Evolutionary conservation across 1,139 yeast species (phyloP), one percentile per base, ranked within the genome.

Genomic region (Saccharomyces hybrid): DNA sequence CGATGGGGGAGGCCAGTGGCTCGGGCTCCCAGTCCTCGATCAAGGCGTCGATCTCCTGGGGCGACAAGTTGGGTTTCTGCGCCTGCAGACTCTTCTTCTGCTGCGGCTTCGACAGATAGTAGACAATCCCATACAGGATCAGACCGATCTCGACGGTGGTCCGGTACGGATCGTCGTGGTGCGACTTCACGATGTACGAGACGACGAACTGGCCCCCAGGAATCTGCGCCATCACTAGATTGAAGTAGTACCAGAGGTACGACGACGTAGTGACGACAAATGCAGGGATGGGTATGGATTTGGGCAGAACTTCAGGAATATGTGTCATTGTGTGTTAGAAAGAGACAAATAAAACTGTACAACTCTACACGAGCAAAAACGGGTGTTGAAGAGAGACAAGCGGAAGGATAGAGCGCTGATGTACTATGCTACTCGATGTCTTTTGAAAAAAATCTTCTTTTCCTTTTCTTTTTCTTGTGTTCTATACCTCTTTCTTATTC

Each of bases 1-100:
- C 76, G 26, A 72, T 65, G 14, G 81, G 78, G 38, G 78, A 77
- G 6, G 86, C 89, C 52, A 93, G 72, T 1, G 96, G 88, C 64
- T 82, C 93, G 0, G 99, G 98, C 55, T 79, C 79, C 99, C 99
- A 93, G 59, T 91, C 98, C 26, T 81, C 85, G 54, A 88, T 82
- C 58, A 93, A 78, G 55, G 87, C 95, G 63, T 91, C 95, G 44
- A 89, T 78, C 68, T 93, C 99, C 53, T 73, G 75, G 47, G 78
- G 75, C 7, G 83, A 75, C 58, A 93, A 78, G 60, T 77, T 77
- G 55, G 88, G 86, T 59, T 82, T 78, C 62, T 86, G 89, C 50
- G 84, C 79, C 71, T 86, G 84, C 62, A 84, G 86, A 61, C 91
- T 84, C 67, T 86, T 86, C 71, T 88, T 88, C 32, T 93, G 82